phyloP scores from a whole-genome alignment of 164 flowering plant species.

The Magnolia changhungtana region DNA sequence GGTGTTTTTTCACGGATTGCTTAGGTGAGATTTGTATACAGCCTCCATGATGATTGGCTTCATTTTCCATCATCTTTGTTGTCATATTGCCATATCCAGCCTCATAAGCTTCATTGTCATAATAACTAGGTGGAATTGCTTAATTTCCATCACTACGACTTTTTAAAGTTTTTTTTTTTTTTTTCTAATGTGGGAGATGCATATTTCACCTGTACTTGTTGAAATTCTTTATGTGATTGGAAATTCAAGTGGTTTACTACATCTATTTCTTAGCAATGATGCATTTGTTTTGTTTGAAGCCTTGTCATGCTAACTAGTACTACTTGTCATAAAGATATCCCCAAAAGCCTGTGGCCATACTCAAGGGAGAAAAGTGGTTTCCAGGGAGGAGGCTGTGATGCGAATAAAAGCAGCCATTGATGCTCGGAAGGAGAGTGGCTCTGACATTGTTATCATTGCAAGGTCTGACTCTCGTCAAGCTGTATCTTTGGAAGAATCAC shows the following conservation, averaged over 20 bases:
- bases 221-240: neutral
- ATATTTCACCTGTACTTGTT: neutral
- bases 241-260: neutral
- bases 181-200: neutral
- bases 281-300: neutral
- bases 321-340: conserved; percentile 48
- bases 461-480: conserved; percentile 96
- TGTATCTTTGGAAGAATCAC: conserved; percentile 75
- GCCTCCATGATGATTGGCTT: too few relatives aligned
- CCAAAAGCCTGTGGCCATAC: conserved; percentile 99
- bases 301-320: neutral
- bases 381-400: conserved; percentile 93
- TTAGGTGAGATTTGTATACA: too few relatives aligned
- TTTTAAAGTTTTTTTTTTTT: too few relatives aligned
- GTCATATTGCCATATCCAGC: too few relatives aligned
- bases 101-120: too few relatives aligned
- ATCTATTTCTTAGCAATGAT: too few relatives aligned
- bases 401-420: conserved; percentile 89
- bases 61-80: too few relatives aligned
- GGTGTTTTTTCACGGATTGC: too few relatives aligned
- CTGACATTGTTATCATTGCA: conserved; percentile 89
- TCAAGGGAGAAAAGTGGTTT: conserved; percentile 81
- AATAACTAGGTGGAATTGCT: too few relatives aligned
- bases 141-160: neutral
- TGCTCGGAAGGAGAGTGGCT: conserved; percentile 80